Evolutionary conservation across 176 grass and related monocot species (phyloP).

Genomic region (Phoenix dactylifera): DNA sequence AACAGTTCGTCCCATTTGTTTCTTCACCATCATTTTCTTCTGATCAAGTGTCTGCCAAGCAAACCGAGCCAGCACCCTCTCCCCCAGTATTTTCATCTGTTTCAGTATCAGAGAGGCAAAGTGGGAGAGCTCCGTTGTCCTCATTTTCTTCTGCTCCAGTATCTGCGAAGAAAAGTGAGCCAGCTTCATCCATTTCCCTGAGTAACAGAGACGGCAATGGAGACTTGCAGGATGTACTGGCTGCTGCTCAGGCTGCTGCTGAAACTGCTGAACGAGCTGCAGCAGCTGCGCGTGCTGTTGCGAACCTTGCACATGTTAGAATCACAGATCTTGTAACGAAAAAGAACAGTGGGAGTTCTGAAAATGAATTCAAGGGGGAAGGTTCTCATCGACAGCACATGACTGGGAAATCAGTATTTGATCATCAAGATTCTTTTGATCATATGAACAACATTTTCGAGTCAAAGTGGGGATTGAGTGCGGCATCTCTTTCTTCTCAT

Average conservation of each 20-base stretch:
- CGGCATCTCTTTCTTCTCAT: background rate
- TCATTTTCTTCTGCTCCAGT: slow-evolving; percentile 24
- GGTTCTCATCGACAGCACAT: slow-evolving; percentile 7
- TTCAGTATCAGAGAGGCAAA: background rate
- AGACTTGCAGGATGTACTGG: slow-evolving; percentile 65
- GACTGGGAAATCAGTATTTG: slow-evolving; percentile 33
- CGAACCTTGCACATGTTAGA: slow-evolving; percentile 60
- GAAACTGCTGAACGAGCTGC: slow-evolving; percentile 78
- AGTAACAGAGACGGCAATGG: slow-evolving; percentile 20
- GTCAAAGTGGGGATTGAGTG: too few species aligned
- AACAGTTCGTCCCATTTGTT: slow-evolving; percentile 68
- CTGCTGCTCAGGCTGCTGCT: slow-evolving; percentile 67
- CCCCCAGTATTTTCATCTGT: too few species aligned
- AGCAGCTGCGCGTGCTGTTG: slow-evolving; percentile 61
- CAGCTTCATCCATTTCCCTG: background rate
- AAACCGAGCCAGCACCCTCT: slow-evolving; percentile 12
- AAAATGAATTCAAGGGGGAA: slow-evolving; percentile 19
- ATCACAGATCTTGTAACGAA: slow-evolving; percentile 54
- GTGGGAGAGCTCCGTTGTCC: too few species aligned
- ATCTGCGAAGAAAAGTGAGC: slow-evolving; percentile 17
- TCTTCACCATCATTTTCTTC: slow-evolving; percentile 23
- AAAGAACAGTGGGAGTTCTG: slow-evolving; percentile 27
- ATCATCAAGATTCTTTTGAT: slow-evolving; percentile 63
- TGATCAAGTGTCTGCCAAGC: slow-evolving; percentile 14
- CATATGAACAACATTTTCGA: slow-evolving; percentile 5